Evolutionary conservation across 2,329 filamentous ascomycete species (phyloP).

Genomic region (Proliferodiscus dingleyae): DNA sequence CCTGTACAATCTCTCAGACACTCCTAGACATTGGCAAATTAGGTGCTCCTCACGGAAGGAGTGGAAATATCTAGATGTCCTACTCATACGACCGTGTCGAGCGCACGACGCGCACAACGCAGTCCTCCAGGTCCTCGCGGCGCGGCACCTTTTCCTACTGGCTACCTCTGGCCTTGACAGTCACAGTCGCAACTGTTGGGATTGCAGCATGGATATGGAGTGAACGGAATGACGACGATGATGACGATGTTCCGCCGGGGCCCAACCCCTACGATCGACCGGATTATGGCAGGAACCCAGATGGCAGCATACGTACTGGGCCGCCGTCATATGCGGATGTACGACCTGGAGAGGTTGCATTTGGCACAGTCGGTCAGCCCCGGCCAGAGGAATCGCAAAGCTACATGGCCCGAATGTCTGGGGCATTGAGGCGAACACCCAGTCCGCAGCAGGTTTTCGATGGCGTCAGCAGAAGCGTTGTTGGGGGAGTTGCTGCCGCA

Average conservation of each 20-base stretch:
- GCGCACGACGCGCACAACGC: slow-evolving; percentile 27
- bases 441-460: slow-evolving; percentile 88
- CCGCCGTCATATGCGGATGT: slow-evolving; percentile 37
- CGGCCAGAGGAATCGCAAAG: slow-evolving; percentile 45
- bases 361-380: slow-evolving; percentile 36
- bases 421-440: slow-evolving; percentile 73
- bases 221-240: slow-evolving; percentile 72
- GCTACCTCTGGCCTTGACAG: slow-evolving; percentile 81
- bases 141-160: slow-evolving; percentile 72
- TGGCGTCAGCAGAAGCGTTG: slow-evolving; percentile 74
- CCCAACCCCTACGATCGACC: slow-evolving; percentile 34
- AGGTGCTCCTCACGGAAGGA: slow-evolving; percentile 15
- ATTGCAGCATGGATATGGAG: slow-evolving; percentile 92
- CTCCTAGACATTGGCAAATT: slow-evolving; percentile 10
- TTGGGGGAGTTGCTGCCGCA: slow-evolving; percentile 75
- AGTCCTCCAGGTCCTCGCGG: slow-evolving; percentile 52
- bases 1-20: slow-evolving; percentile 5
- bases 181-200: slow-evolving; percentile 81
- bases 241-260: slow-evolving; percentile 51
- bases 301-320: slow-evolving; percentile 31
- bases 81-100: slow-evolving; percentile 63
- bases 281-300: slow-evolving; percentile 28
- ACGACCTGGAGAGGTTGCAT: slow-evolving; percentile 35
- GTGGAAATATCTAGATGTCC: slow-evolving; percentile 45
- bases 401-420: slow-evolving; percentile 74